A percentile compares a stretch with the other conserved stretches of the same genome.
Evolutionary conservation across 257 asterid genomes (phyloP).

Genomic region (Fraxinus cuspidata): DNA sequence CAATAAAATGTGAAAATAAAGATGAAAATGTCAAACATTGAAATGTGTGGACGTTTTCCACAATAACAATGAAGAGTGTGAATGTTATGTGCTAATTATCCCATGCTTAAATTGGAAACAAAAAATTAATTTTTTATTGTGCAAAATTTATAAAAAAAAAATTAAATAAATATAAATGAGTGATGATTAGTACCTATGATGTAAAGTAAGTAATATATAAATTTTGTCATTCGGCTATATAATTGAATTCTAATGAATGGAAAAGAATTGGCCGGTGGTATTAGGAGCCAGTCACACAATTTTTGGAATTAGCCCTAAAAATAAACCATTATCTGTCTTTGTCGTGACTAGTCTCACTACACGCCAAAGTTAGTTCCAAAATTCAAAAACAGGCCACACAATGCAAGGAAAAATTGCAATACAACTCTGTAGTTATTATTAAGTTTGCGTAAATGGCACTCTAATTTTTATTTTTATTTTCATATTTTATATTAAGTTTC

Average conservation of each 20-base stretch:
- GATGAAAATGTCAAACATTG: too few relatives aligned
- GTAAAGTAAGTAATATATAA: too few relatives aligned
- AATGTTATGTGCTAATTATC: too few relatives aligned
- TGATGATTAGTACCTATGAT: too few relatives aligned
- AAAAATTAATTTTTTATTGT: too few relatives aligned
- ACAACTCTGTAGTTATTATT: background rate
- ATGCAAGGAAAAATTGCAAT: background rate
- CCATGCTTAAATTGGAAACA: too few relatives aligned
- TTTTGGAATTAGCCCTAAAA: background rate
- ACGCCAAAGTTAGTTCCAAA: conserved; percentile 30
- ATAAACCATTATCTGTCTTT: conserved; percentile 17
- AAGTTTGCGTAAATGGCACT: too few relatives aligned
- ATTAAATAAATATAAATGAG: too few relatives aligned
- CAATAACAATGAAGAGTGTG: too few relatives aligned
- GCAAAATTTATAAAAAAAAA: too few relatives aligned
- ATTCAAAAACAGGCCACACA: conserved; percentile 7
- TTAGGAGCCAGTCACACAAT: background rate
- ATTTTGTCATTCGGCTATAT: background rate
- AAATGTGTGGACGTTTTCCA: too few relatives aligned
- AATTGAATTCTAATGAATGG: background rate
- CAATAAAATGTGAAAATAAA: too few relatives aligned
- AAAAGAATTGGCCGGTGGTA: background rate
- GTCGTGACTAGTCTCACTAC: conserved; percentile 34
- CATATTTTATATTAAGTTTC: background rate
- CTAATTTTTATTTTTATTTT: background rate